phyloP scores from a whole-genome alignment of 371 early-diverging fungal genomes.

The Mucor piriformis region DNA sequence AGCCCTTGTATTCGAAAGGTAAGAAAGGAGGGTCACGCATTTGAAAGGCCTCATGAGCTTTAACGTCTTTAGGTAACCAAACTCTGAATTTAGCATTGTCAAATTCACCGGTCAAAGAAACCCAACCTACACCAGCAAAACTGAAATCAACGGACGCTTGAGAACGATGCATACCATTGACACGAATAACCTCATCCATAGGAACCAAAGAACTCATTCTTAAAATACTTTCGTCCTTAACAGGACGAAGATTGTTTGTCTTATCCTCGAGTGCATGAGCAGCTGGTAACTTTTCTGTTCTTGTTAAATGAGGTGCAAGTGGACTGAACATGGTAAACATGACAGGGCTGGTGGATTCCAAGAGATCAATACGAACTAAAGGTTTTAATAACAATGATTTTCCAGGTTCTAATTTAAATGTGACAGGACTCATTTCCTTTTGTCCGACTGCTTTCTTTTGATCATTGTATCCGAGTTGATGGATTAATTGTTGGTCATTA shows the following conservation, averaged over 20 bases:
- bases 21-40: slow-evolving; percentile 59
- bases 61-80: slow-evolving; percentile 54
- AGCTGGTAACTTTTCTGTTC: slow-evolving; percentile 50
- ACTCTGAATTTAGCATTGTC: slow-evolving; percentile 49
- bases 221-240: slow-evolving; percentile 18
- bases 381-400: slow-evolving; percentile 65
- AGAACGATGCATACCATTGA: slow-evolving; percentile 49
- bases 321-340: slow-evolving; percentile 61
- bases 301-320: slow-evolving; percentile 62
- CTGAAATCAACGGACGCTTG: slow-evolving; percentile 63
- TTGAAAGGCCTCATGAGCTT: slow-evolving; percentile 44
- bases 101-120: slow-evolving; percentile 61
- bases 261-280: slow-evolving; percentile 13
- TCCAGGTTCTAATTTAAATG: slow-evolving; percentile 54
- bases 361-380: slow-evolving; percentile 65
- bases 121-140: slow-evolving; percentile 73
- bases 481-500: slow-evolving; percentile 55
- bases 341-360: slow-evolving; percentile 47
- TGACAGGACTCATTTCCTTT: slow-evolving; percentile 53
- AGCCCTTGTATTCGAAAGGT: slow-evolving; percentile 64
- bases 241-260: slow-evolving; percentile 8
- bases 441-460: slow-evolving; percentile 51
- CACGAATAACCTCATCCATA: slow-evolving; percentile 30
- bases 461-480: slow-evolving; percentile 52
- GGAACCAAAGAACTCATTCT: slow-evolving; percentile 24